Conservation (phyloP, 495 filamentous ascomycete species). For the Podospora australis region DNA sequence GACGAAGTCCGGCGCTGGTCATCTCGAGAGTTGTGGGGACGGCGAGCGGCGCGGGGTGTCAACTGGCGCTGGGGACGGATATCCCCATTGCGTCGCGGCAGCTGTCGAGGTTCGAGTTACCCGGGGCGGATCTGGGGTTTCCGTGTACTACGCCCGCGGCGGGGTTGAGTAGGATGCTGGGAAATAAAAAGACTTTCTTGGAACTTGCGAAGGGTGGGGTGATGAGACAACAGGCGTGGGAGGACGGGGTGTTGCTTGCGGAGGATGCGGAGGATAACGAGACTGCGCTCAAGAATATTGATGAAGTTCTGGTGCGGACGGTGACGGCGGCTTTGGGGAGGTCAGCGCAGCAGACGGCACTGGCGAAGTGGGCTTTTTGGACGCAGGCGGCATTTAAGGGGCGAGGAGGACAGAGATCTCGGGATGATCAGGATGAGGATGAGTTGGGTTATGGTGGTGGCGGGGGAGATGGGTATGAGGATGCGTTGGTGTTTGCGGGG, state of each 20-base stretch:
- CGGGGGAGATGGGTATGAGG: slow-evolving; percentile 14
- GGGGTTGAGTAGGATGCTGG: slow-evolving; percentile 14
- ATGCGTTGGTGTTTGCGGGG: slow-evolving; percentile 16
- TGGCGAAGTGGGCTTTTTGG: slow-evolving; percentile 29
- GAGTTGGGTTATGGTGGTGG: slow-evolving; percentile 2
- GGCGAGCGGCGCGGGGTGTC: slow-evolving; percentile 21
- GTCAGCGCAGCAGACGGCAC: slow-evolving; percentile 19
- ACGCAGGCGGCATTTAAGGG: slow-evolving; percentile 14
- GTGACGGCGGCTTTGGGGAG: not conserved
- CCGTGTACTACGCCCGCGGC: slow-evolving; percentile 22
- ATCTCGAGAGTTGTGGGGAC: slow-evolving; percentile 18
- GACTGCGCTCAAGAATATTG: not conserved
- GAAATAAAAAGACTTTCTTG: not conserved
- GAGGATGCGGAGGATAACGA: slow-evolving; percentile 12
- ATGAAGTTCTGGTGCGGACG: not conserved
- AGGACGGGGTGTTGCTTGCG: too few relatives aligned
- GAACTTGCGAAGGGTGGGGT: slow-evolving; percentile 13
- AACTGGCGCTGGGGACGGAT: slow-evolving; percentile 24
- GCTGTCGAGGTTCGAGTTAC: slow-evolving; percentile 12
- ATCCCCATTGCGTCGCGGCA: slow-evolving; percentile 13
- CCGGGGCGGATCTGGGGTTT: slow-evolving; percentile 20
- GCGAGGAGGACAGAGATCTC: too few relatives aligned
- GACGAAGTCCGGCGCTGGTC: slow-evolving; percentile 19
- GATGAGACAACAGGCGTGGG: not conserved
- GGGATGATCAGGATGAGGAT: slow-evolving; percentile 1